Base-by-base conservation (phyloP, 768 basidiomycete genomes). In the Lactifluus pinguis region DNA sequence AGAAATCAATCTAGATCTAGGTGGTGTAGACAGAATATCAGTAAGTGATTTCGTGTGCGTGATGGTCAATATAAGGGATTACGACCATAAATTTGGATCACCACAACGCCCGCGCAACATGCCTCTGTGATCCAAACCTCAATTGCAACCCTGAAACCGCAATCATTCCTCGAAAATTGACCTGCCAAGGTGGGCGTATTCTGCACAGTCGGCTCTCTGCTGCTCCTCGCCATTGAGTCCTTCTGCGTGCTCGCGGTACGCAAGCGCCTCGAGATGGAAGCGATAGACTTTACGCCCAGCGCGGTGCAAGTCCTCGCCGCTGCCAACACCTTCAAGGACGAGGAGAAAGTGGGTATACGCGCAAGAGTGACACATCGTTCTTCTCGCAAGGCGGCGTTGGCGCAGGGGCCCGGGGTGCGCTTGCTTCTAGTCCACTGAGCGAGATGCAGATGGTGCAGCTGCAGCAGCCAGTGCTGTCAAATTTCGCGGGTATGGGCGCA, bases 151-250 rank as follows among this genome's bases (percentile, higher is more conserved):
- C 11, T 11, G 6, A 9, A 19, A 11, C 34, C 65, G n/a, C 66
- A 70, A 9, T 67, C 76, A 11, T 89, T 90, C 72, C 68, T 89
- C 41, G 71, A 82, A 60, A 85, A 89, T 71, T 86, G 83, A 70
- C 74, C 79, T 17, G 74, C 84, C n/a, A 79, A 81, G 45, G 81
- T 81, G 7, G 71, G 80, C 9, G 77, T 87, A 15, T 85, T 89
- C 60, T 72, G 76, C 34, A 53, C 83, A 19, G 75, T 76, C 42
- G 84, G 80, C 14, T 52, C 85, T 42, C 64, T 78, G 34, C 79
- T 66, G 2, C 76, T 86, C 57, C 68, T 83, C 58, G 56, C 75
- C 56, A 44, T 84, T 60, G 68, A 83, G 62, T 57, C 73, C 36
- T 19, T 77, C 25, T 69, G 73, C 14, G 82, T 81, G 0, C 78